Evolutionary conservation across 345 rosid genomes (phyloP), one percentile per base, ranked within the genome.

Genomic region (Erysimum cheiranthoides): DNA sequence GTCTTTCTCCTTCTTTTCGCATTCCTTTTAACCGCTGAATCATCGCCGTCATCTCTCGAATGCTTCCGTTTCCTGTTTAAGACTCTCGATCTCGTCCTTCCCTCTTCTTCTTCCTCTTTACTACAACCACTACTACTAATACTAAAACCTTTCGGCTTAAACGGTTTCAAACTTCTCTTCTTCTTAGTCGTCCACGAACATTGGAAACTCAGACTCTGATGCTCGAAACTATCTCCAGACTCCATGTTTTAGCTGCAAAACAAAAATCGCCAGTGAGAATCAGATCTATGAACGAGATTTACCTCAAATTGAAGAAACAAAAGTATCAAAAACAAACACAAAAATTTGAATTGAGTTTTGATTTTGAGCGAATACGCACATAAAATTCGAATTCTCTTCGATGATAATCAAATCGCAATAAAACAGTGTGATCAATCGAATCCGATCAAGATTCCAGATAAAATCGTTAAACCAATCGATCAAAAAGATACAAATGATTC

Each of bases 141-240:
- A 21, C 46, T 51, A 1, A 40, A 30, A 4, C 11, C 5, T 63
- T 5, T 52, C 2, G 12, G 12, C 62, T 16, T 39, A 5, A n/a
- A 14, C 8, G 43, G 2, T 28, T 28, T 73, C 25, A 11, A 8
- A 51, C 52, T 38, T 62, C 79, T 75, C 79, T 75, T 68, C 74
- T 60, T 68, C 79, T 6, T 75, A 35, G 14, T 50, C 12, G 3
- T 30, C 79, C 79, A 75, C 16, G 45, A 6, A n/a, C 5, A 5
- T 8, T 32, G 28, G 14, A 18, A 30, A 61, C 35, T 25, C 21
- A 50, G 5, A 18, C 6, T 12, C 17, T 8, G 2, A 50, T 25
- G 9, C 47, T 68, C 61, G 9, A 25, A 7, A 10, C 35, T 16
- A 46, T 8, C 9, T 28, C 31, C 61, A 62, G n/a, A 28, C 0